Percentiles rank a stretch among this genome's conserved stretches.
Evolutionary conservation across 139 green algal genomes (phyloP).

Genomic region (Chlorella sorokiniana): DNA sequence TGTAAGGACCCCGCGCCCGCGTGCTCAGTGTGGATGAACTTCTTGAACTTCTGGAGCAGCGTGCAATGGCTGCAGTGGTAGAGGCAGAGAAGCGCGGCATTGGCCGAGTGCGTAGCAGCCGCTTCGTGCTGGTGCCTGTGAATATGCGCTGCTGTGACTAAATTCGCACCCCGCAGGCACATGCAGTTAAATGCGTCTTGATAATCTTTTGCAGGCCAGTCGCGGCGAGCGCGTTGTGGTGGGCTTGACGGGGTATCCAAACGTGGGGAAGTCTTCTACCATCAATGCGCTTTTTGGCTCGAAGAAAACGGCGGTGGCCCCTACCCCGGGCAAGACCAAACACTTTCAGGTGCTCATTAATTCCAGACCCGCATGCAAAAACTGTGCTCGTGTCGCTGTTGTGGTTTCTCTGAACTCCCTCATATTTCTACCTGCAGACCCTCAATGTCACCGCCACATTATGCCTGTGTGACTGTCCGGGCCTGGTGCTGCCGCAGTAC

Average conservation of each 20-base stretch:
- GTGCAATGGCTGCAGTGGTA: constrained; percentile 35
- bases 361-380: no score
- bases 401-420: no score
- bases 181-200: no score
- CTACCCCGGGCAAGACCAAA: constrained; percentile 98
- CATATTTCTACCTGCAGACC: constrained; percentile 64
- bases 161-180: no score
- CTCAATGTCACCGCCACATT: constrained; percentile 80
- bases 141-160: not conserved
- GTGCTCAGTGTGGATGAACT: constrained; percentile 60
- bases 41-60: constrained; percentile 41
- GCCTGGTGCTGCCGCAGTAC: constrained; percentile 94
- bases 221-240: constrained; percentile 67
- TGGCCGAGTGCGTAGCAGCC: not conserved
- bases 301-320: constrained; percentile 95
- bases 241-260: constrained; percentile 95
- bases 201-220: not conserved
- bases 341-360: constrained; percentile 92
- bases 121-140: no score
- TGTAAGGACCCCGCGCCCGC: constrained; percentile 40
- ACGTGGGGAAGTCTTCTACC: constrained; percentile 95
- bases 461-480: constrained; percentile 90
- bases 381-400: no score
- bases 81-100: constrained; percentile 27
- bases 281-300: constrained; percentile 95